These are phyloP conservation scores for Vitellaria paradoxa DNA, from an alignment of 179 eudicot genomes.

Conservation along the genomic window DNA sequence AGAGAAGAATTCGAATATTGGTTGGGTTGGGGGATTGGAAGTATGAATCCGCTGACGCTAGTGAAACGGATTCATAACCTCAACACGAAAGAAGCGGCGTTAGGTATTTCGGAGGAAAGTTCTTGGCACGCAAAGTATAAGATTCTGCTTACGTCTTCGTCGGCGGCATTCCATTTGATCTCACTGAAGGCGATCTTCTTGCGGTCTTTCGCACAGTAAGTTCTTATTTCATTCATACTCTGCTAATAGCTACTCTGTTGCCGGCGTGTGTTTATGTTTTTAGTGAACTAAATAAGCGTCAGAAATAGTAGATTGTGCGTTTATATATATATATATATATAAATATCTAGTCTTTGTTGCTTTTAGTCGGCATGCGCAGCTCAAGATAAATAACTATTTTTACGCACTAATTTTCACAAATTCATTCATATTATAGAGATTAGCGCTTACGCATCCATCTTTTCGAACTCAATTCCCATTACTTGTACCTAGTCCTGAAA, in stretches of 20 bases:
- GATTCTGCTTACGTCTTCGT: conserved; percentile 87
- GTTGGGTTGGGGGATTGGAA: not conserved
- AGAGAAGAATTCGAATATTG: too few relatives aligned
- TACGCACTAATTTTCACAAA: not conserved
- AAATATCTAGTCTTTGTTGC: not conserved
- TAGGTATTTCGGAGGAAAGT: conserved; percentile 85
- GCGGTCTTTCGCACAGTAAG: conserved; percentile 91
- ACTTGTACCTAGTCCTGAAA: too few relatives aligned
- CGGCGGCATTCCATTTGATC: conserved; percentile 89
- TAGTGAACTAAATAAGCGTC: too few relatives aligned
- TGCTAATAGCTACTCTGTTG: not conserved
- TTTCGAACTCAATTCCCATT: too few relatives aligned
- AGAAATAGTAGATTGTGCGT: too few relatives aligned
- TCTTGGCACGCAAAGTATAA: conserved; percentile 94
- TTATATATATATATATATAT: conserved; percentile 8
- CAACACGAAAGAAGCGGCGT: conserved; percentile 66
- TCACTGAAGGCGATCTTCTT: conserved; percentile 93
- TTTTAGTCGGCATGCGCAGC: not conserved
- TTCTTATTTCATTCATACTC: not conserved
- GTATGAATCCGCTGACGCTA: conserved; percentile 87
- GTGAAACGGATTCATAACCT: conserved; percentile 85
- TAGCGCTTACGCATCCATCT: too few relatives aligned
- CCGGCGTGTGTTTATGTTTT: conserved; percentile 4
- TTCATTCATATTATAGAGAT: not conserved
- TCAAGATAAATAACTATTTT: not conserved